phyloP scores from a whole-genome alignment of 768 basidiomycete species.

The Omphalotus guepiniiformis region DNA sequence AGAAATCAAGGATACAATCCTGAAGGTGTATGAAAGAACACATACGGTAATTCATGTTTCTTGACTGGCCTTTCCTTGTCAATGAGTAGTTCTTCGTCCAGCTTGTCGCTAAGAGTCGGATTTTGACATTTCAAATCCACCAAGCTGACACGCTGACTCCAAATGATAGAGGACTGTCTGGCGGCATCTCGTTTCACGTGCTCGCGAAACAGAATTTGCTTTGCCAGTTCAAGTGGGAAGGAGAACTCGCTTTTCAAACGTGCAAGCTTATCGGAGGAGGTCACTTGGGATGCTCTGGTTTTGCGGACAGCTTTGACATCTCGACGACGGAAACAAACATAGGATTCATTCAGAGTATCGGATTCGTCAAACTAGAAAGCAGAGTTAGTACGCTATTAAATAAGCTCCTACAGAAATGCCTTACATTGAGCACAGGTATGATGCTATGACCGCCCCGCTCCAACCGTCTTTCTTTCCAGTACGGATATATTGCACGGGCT shows the following conservation, averaged over 20 bases:
- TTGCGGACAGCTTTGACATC: conserved; percentile 93
- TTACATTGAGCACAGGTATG: conserved; percentile 83
- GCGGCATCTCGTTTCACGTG: conserved; percentile 64
- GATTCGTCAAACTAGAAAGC: conserved; percentile 73
- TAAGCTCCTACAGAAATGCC: no score
- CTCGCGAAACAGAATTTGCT: conserved; percentile 67
- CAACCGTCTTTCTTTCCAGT: conserved; percentile 84
- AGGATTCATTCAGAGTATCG: conserved; percentile 88
- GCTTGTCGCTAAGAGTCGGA: conserved; percentile 53
- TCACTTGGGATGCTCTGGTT: conserved; percentile 86
- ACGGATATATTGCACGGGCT: conserved; percentile 73
- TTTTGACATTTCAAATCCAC: conserved; percentile 78
- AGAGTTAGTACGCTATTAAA: background rate
- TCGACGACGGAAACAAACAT: conserved; percentile 94
- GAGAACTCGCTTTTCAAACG: conserved; percentile 80
- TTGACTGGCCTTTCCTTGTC: conserved; percentile 69
- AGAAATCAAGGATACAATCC: conserved; percentile 18
- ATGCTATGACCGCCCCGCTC: conserved; percentile 80
- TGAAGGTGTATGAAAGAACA: conserved; percentile 10
- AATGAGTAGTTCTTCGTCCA: conserved; percentile 66
- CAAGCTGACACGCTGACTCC: conserved; percentile 72
- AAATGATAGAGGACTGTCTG: conserved; percentile 57
- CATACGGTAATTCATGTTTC: conserved; percentile 50
- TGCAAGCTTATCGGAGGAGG: conserved; percentile 85
- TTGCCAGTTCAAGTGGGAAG: conserved; percentile 69